Conservation (phyloP, 208 protist species). For the Strigomonas culicis region DNA sequence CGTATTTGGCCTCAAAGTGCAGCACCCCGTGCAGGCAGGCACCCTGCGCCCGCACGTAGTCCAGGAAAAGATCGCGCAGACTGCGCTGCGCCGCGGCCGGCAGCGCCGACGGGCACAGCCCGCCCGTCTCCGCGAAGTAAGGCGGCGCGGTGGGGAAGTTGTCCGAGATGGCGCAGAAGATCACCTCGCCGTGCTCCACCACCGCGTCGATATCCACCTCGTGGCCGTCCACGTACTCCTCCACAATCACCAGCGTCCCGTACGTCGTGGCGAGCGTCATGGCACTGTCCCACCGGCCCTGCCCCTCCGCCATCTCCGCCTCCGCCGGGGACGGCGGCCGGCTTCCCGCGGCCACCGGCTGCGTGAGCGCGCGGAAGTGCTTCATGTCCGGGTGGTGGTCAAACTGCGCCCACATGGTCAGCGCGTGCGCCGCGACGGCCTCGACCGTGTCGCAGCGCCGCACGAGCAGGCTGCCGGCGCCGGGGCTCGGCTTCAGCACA, state of each 20-base stretch:
- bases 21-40: conserved; percentile 50
- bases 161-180: conserved; percentile 72
- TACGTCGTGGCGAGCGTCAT: neutral
- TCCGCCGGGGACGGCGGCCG: neutral
- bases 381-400: conserved; percentile 33
- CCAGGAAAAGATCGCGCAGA: conserved; percentile 42
- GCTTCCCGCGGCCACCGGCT: neutral
- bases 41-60: conserved; percentile 32
- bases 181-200: conserved; percentile 50
- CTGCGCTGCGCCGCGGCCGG: conserved; percentile 20
- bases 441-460: conserved; percentile 31
- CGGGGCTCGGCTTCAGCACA: conserved; percentile 75
- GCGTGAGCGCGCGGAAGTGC: conserved; percentile 30
- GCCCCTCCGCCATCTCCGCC: neutral
- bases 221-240: conserved; percentile 77
- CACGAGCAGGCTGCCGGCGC: conserved; percentile 58
- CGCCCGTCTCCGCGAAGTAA: conserved; percentile 71
- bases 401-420: conserved; percentile 38
- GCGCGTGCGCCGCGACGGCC: conserved; percentile 44
- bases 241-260: conserved; percentile 37
- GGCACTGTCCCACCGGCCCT: too few relatives aligned
- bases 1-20: conserved; percentile 87
- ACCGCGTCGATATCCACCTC: conserved; percentile 83
- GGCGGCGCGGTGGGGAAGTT: conserved; percentile 59
- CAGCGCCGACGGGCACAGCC: conserved; percentile 45